Conservation (phyloP, 371 early-diverging fungal genomes). For the Mortierella sp. region DNA sequence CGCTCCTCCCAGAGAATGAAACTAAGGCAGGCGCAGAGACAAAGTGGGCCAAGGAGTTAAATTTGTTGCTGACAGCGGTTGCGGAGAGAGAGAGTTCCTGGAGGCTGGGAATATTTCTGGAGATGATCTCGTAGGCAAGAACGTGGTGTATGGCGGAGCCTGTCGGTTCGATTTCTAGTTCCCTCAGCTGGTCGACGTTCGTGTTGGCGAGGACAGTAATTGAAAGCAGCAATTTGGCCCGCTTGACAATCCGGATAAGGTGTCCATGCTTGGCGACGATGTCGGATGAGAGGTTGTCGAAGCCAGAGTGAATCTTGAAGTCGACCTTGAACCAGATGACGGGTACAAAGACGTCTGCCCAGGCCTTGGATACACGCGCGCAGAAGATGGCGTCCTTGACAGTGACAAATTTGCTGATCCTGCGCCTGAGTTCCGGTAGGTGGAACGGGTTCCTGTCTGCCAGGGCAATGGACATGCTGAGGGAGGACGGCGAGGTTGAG, state of each 20-base stretch:
- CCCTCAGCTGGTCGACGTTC: neutral
- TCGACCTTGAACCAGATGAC: neutral
- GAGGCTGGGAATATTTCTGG: neutral
- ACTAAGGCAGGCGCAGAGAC: neutral
- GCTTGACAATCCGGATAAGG: neutral
- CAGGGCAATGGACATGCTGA: neutral
- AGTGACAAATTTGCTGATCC: neutral
- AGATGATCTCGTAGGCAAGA: neutral
- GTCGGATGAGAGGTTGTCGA: neutral
- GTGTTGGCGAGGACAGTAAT: neutral
- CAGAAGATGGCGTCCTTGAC: neutral
- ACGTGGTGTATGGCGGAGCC: neutral
- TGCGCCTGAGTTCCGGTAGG: neutral
- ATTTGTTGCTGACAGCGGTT: neutral
- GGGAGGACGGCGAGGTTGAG: too few species aligned
- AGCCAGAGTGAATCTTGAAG: neutral
- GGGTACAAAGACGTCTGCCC: neutral
- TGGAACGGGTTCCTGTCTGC: too few species aligned
- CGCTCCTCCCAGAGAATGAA: neutral
- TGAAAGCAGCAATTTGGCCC: neutral
- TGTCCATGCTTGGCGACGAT: neutral
- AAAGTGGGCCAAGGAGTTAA: too few species aligned
- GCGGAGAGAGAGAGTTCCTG: neutral
- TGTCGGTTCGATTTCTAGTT: neutral
- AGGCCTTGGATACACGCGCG: neutral